These are phyloP conservation scores for Syzygium syzygioides DNA, from an alignment of 441 rosid species.

Conservation along the genomic window DNA sequence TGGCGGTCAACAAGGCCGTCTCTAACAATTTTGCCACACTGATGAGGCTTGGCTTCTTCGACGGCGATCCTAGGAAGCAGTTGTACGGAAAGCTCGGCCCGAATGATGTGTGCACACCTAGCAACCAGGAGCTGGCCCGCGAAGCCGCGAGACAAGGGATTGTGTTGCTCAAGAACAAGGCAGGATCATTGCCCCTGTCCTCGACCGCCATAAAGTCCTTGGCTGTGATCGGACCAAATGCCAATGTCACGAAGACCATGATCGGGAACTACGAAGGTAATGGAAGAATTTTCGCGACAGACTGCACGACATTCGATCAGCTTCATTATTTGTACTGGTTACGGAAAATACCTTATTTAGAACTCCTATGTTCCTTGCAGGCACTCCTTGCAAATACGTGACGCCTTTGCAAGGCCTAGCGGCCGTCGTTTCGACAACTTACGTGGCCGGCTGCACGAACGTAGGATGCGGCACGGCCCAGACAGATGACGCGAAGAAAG, in stretches of 20 bases:
- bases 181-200: constrained; percentile 57
- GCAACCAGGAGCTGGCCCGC: constrained; percentile 66
- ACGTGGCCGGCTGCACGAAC: constrained; percentile 49
- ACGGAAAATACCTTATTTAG: background rate
- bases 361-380: constrained; percentile 14
- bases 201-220: constrained; percentile 40
- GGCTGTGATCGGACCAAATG: constrained; percentile 93
- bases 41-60: constrained; percentile 85
- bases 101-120: constrained; percentile 66
- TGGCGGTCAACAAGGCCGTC: constrained; percentile 44
- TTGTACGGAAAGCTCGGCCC: constrained; percentile 74
- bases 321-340: background rate
- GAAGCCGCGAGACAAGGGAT: constrained; percentile 91
- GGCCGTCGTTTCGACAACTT: constrained; percentile 46
- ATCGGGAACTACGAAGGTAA: constrained; percentile 89
- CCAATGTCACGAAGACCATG: constrained; percentile 79
- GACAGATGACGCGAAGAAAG: constrained; percentile 38
- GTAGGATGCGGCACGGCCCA: constrained; percentile 56
- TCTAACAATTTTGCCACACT: constrained; percentile 74
- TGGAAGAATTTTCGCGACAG: no score
- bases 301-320: background rate
- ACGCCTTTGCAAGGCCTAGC: constrained; percentile 76
- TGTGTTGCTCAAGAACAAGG: constrained; percentile 63
- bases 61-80: constrained; percentile 74
- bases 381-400: constrained; percentile 72